Conservation (phyloP, 1,284 basidiomycete genomes). For the Chalciporus sp. region DNA sequence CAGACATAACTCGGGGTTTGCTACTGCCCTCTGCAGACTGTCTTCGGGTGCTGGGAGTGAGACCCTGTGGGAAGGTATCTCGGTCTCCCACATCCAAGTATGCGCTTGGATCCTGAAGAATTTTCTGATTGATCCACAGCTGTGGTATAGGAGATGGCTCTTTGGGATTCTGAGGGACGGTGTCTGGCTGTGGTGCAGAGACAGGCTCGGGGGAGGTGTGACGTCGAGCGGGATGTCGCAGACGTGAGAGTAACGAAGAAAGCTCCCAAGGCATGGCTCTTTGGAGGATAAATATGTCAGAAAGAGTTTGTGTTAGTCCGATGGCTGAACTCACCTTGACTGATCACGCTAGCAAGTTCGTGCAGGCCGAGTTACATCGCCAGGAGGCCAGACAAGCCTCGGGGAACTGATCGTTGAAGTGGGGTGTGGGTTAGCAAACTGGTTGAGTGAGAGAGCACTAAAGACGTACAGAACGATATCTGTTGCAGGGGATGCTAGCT, state of each 20-base stretch:
- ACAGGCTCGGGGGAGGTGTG: conserved; percentile 27
- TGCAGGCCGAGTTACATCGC: conserved; percentile 8
- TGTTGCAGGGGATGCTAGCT: neutral
- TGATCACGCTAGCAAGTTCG: neutral
- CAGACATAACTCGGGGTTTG: conserved; percentile 3
- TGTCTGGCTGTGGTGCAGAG: neutral
- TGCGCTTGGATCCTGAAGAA: conserved; percentile 34
- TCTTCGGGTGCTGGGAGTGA: conserved; percentile 33
- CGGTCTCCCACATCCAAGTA: conserved; percentile 23
- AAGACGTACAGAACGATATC: neutral
- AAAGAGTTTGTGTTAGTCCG: neutral
- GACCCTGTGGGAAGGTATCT: conserved; percentile 20
- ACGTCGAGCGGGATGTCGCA: conserved; percentile 37
- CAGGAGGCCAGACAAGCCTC: conserved; percentile 10
- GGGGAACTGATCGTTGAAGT: neutral
- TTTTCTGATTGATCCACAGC: conserved; percentile 26
- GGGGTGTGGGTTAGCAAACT: neutral
- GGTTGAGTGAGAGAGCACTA: neutral
- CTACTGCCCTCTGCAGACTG: conserved; percentile 13
- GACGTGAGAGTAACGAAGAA: conserved; percentile 40
- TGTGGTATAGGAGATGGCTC: conserved; percentile 1
- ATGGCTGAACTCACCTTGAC: conserved; percentile 9
- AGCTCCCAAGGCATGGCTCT: conserved; percentile 31
- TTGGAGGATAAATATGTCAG: neutral
- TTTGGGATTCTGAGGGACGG: neutral